Percentiles rank a stretch among this genome's conserved stretches.
phyloP scores from a whole-genome alignment of 2,329 filamentous ascomycete species.

The Aspergillus eucalypticola region DNA sequence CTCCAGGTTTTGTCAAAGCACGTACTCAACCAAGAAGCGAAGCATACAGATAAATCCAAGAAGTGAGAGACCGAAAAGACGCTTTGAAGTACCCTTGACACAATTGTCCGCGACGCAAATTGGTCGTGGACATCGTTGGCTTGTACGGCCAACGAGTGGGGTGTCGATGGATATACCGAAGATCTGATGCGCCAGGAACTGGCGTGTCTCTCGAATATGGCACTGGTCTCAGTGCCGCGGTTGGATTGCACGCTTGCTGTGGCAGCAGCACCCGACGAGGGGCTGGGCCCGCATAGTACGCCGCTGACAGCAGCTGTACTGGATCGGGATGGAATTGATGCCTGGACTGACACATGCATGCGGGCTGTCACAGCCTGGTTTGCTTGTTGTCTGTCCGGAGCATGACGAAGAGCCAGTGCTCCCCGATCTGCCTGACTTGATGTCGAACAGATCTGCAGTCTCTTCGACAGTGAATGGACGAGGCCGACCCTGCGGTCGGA shows the following conservation, averaged over 20 bases:
- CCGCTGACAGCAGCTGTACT: not conserved
- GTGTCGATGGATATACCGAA: not conserved
- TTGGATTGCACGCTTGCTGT: not conserved
- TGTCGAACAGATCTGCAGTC: slow-evolving; percentile 1
- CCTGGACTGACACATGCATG: not conserved
- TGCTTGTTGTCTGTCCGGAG: not conserved
- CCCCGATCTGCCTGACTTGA: not conserved
- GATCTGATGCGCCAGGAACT: too few relatives aligned
- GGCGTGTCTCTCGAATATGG: too few relatives aligned
- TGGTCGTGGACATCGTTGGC: not conserved
- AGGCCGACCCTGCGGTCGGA: not conserved
- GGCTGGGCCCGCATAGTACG: not conserved
- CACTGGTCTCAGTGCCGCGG: too few relatives aligned
- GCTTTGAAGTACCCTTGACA: not conserved
- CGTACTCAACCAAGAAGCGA: slow-evolving; percentile 16
- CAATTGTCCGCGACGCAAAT: not conserved
- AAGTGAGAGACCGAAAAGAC: slow-evolving; percentile 9
- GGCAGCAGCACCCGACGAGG: not conserved
- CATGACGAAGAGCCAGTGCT: not conserved
- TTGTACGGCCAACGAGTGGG: not conserved
- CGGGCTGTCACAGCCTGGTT: not conserved
- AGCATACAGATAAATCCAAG: slow-evolving; percentile 13
- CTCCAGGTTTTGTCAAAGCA: slow-evolving; percentile 7
- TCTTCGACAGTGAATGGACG: not conserved
- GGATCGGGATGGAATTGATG: not conserved